phyloP scores from a whole-genome alignment of 2,329 filamentous ascomycete genomes.

The Penicillium aurantiogriseum region DNA sequence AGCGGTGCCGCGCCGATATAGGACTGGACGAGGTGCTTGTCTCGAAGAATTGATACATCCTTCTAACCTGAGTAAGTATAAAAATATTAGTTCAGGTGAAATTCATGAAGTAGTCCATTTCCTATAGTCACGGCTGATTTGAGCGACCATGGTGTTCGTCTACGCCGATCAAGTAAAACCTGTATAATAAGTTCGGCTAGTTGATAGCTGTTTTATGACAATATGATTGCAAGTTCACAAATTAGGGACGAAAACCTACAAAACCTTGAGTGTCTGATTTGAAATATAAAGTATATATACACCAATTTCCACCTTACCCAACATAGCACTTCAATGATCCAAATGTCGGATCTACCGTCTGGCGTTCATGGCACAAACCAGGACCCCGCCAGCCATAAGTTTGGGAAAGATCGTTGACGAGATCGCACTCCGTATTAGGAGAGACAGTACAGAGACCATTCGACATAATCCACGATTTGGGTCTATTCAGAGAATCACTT shows the following conservation, averaged over 20 bases:
- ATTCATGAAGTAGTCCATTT: background rate
- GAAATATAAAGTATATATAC: background rate
- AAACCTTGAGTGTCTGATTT: background rate
- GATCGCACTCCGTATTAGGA: background rate
- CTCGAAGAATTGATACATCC: background rate
- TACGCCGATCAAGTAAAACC: background rate
- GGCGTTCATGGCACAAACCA: background rate
- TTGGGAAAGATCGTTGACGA: background rate
- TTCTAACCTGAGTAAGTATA: background rate
- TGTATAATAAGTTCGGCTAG: no score
- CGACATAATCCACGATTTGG: background rate
- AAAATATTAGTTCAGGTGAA: background rate
- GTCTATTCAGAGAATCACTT: background rate
- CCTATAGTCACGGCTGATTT: background rate
- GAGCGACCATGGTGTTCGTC: background rate
- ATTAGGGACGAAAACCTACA: no score
- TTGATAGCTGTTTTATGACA: background rate
- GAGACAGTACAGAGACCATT: slow-evolving; percentile 6
- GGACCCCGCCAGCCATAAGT: slow-evolving; percentile 5
- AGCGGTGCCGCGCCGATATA: background rate
- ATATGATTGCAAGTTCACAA: background rate
- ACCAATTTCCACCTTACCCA: background rate
- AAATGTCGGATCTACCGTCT: background rate
- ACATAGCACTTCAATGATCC: slow-evolving; percentile 7
- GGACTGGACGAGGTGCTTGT: background rate